Evolutionary conservation across 106 monocot genomes (phyloP).

Genomic region (Vanilla planifolia): DNA sequence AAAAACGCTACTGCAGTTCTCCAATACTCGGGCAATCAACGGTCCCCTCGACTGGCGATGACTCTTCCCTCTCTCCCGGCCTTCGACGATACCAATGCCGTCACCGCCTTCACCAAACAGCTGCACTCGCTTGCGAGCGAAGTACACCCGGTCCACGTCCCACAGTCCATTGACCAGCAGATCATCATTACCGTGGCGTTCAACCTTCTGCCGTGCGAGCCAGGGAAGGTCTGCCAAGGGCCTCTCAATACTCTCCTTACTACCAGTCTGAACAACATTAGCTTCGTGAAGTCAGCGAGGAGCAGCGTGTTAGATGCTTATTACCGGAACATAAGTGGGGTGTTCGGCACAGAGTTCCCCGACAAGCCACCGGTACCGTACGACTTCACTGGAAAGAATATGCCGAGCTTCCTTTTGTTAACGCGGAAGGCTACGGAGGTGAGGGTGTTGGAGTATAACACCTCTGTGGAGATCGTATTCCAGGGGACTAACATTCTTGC

Average conservation of each 20-base stretch:
- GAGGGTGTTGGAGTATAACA: conserved; percentile 37
- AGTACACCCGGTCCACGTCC: conserved; percentile 22
- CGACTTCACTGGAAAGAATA: conserved; percentile 17
- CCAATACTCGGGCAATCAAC: conserved; percentile 22
- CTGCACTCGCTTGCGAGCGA: conserved; percentile 19
- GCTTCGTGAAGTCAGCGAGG: conserved; percentile 22
- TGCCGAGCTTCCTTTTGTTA: conserved; percentile 1
- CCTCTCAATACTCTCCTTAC: conserved; percentile 7
- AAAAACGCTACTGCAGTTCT: conserved; percentile 22
- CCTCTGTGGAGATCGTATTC: conserved; percentile 44
- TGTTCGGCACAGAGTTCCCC: conserved; percentile 25
- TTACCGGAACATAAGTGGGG: conserved; percentile 20
- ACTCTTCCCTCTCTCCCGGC: too few species aligned
- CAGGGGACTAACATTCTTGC: conserved; percentile 49
- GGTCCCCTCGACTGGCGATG: background rate
- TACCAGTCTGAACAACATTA: conserved; percentile 25
- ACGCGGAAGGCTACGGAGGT: conserved; percentile 29
- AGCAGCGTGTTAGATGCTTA: conserved; percentile 22
- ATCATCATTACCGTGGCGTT: conserved; percentile 24
- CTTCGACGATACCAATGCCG: conserved; percentile 10
- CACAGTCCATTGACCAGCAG: conserved; percentile 10
- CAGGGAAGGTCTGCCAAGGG: conserved; percentile 2
- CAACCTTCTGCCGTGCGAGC: conserved; percentile 18
- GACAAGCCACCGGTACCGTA: conserved; percentile 14
- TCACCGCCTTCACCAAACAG: background rate